Base-by-base conservation (phyloP, 352 stramenopile genomes). In the Pythium phragmitis region DNA sequence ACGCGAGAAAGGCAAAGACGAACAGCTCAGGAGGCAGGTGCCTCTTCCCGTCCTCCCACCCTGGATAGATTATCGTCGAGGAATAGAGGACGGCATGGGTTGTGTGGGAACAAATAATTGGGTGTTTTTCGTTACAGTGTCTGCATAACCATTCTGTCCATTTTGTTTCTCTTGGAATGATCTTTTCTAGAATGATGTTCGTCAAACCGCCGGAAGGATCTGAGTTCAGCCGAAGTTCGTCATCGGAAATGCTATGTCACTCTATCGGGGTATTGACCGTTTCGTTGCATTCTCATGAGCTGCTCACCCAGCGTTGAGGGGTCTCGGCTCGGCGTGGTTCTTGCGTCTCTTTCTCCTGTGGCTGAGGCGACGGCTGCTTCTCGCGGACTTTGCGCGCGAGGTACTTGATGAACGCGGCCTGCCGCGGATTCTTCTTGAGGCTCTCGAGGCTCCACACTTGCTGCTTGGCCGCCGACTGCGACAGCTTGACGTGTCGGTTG, bases 401-500 rank as follows among this genome's bases (percentile, higher is more conserved):
- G 9, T 78, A 70, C 60, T 81, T 82, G 26, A 91, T 45, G 60
- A 91, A 89, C 41, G 80, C 80, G 9, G 80, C 80, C 63, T 91
- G 82, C 50, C 82, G 82, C 0, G 82, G 80, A 65, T 87, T 88
- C 3, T 65, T 63, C 19, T 74, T 73, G 12, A 91, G 61, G 33
- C 71, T 87, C 21, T 69, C 77, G 39, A 91, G 57, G 56, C 73
- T 88, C 81, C 77, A 88, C 17, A 68, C 45, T 49, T 50, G 69
- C 54, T 56, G 68, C 69, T 80, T 85, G 34, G 78, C 73, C 4
- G 74, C 77, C 4, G 77, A 75, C 43, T 91, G 82, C 26, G 80
- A 84, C 13, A 91, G 71, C 63, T 87, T 88, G 43, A 92, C 76
- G 68, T 92, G 86, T 57, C 74, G 76, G 54, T 89, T 89, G 69